Conservation (phyloP, 805 yeast species). For the Danielozyma ontarioensis region DNA sequence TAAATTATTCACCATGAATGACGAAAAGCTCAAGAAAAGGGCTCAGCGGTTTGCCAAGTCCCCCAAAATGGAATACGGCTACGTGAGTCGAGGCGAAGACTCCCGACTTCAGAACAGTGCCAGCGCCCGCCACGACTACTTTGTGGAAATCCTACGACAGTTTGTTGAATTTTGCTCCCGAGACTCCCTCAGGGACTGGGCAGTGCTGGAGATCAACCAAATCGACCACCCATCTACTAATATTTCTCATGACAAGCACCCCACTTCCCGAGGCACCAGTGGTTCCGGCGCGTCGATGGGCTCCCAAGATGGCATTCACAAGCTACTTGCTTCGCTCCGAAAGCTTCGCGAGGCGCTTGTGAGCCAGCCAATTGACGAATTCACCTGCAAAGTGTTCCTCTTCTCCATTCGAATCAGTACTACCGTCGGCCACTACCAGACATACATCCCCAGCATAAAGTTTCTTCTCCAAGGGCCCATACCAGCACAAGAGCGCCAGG, state of each 20-base stretch:
- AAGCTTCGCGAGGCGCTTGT: conserved; percentile 55
- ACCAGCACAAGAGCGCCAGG: conserved; percentile 27
- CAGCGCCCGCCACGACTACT: conserved; percentile 35
- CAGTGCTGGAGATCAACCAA: too few species aligned
- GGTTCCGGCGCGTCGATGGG: too few species aligned
- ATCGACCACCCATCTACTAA: too few species aligned
- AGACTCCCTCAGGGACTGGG: conserved; percentile 8
- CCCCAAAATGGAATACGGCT: too few species aligned
- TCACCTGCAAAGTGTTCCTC: conserved; percentile 42
- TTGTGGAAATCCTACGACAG: conserved; percentile 29
- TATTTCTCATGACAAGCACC: too few species aligned
- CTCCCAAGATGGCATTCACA: conserved; percentile 13
- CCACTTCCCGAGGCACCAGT: too few species aligned
- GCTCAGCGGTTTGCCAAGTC: too few species aligned
- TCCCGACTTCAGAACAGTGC: conserved; percentile 41
- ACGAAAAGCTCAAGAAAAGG: too few species aligned
- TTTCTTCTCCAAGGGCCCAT: conserved; percentile 33
- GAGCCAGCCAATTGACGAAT: conserved; percentile 27
- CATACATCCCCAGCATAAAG: conserved; percentile 50
- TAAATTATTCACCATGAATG: too few species aligned
- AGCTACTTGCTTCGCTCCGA: conserved; percentile 30
- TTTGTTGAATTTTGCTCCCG: conserved; percentile 25
- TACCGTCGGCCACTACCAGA: conserved; percentile 43
- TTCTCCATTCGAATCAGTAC: conserved; percentile 44
- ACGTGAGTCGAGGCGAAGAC: conserved; percentile 59